These are phyloP conservation scores for Daedaleopsis sinensis DNA, from an alignment of 768 basidiomycete species.

Conservation along the genomic window DNA sequence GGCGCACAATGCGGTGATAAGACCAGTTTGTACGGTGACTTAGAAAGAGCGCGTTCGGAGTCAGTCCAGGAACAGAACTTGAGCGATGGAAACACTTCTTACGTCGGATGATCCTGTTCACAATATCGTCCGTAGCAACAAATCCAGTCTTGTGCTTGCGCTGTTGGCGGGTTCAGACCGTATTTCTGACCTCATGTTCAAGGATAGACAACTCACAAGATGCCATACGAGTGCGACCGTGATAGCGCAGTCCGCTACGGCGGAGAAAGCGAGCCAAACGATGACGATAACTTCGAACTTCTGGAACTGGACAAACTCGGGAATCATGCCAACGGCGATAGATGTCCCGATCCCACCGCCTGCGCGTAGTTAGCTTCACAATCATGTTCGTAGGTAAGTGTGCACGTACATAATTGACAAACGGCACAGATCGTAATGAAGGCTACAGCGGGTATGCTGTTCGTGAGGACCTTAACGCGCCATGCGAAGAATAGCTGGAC, in stretches of 20 bases:
- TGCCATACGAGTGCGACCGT: conserved; percentile 45
- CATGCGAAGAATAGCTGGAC: conserved; percentile 54
- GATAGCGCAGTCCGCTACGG: conserved; percentile 45
- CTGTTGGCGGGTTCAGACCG: conserved; percentile 24
- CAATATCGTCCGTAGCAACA: conserved; percentile 40
- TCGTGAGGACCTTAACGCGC: conserved; percentile 41
- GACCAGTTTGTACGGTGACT: conserved; percentile 43
- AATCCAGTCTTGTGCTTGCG: conserved; percentile 46
- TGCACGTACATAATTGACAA: conserved; percentile 30
- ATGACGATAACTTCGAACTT: conserved; percentile 37
- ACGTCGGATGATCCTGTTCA: conserved; percentile 47
- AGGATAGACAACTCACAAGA: conserved; percentile 34
- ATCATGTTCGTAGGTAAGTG: background rate
- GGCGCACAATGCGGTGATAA: conserved; percentile 39
- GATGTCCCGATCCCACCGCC: conserved; percentile 40
- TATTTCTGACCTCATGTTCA: background rate
- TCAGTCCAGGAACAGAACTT: background rate
- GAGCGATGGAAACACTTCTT: conserved; percentile 5
- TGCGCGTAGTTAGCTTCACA: conserved; percentile 9
- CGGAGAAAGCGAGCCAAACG: conserved; percentile 46
- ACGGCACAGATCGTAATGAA: conserved; percentile 32
- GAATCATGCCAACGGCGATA: conserved; percentile 33
- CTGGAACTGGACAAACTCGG: conserved; percentile 37
- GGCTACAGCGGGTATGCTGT: conserved; percentile 28
- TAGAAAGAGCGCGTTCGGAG: background rate